A percentile compares a stretch with the other conserved stretches of the same genome.
These are phyloP conservation scores for Elongisporangium undulatum DNA, from an alignment of 352 stramenopile genomes.

Conservation along the genomic window DNA sequence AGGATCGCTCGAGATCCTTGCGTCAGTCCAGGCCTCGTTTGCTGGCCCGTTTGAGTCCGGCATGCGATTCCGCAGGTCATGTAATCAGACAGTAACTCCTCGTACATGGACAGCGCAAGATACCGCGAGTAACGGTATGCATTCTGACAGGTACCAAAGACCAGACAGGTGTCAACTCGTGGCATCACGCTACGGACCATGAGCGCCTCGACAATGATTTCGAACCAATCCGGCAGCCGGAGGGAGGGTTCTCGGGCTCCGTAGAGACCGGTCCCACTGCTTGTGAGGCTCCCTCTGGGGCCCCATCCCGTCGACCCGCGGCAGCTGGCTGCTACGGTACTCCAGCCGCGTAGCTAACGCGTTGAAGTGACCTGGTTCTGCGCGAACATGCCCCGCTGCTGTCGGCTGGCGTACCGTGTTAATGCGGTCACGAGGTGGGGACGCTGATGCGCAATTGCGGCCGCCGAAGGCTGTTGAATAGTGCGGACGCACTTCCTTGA, in stretches of 20 bases:
- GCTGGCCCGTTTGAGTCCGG: neutral
- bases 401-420: neutral
- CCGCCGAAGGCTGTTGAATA: no score
- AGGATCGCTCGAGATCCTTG: neutral
- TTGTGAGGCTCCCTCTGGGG: neutral
- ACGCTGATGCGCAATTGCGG: neutral
- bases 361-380: neutral
- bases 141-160: neutral
- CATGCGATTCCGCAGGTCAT: neutral
- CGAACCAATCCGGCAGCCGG: neutral
- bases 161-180: neutral
- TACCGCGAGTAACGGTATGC: neutral
- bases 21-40: neutral
- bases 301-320: neutral
- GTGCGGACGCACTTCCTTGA: no score
- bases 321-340: neutral
- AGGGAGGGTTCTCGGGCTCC: neutral
- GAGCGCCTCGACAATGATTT: neutral
- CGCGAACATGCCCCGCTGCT: neutral
- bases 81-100: neutral
- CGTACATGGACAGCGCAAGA: neutral
- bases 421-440: neutral
- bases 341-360: neutral
- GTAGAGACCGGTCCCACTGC: neutral
- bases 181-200: neutral